Evolutionary conservation across 2,329 filamentous ascomycete genomes (phyloP), one percentile per base, ranked within the genome.

Genomic region (Hypoxylon sp.): DNA sequence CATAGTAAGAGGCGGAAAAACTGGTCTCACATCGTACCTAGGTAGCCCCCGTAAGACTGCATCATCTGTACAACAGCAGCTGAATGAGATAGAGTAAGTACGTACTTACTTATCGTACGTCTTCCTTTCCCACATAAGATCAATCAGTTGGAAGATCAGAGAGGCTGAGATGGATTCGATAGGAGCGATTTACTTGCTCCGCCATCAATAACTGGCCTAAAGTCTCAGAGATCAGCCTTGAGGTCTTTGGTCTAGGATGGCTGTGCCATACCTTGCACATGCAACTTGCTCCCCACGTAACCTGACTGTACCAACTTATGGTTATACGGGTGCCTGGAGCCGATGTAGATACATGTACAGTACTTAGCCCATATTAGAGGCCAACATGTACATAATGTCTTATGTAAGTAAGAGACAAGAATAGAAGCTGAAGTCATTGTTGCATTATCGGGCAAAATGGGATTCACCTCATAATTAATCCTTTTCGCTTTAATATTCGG

Each of bases 351-450:
- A 11, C 38, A 53, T 63, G 63, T 67, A 64, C 51, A 61, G 56
- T 56, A 67, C 60, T 50, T 63, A 28, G 49, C 32, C 30, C 32
- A 53, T 46, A 32, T 48, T 19, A 45, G 55, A 45, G 34, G 52
- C 17, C 14, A 38, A 57, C 19, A 45, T 45, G 19, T 14, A 23
- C 23, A 23, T 23, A 23, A 21, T 23, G 23, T 50, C 34, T 32
- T 34, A 59, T 38, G 41, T 55, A 50, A 23, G 51, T 57, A 36
- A 21, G 60, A 45, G 32, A 62, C 52, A 63, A 65, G 56, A 63
- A 68, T 65, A 68, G 67, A 68, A 70, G 62, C 68, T 70, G 55
- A 68, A 57, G 59, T 67, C 67, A 67, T 69, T 36, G 55, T 52
- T 34, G 46, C 49, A 10, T 43, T 43, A 28, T 9, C 2, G 45